Evolutionary conservation across 2,329 filamentous ascomycete species (phyloP).

Genomic region (Fusarium dimerum): DNA sequence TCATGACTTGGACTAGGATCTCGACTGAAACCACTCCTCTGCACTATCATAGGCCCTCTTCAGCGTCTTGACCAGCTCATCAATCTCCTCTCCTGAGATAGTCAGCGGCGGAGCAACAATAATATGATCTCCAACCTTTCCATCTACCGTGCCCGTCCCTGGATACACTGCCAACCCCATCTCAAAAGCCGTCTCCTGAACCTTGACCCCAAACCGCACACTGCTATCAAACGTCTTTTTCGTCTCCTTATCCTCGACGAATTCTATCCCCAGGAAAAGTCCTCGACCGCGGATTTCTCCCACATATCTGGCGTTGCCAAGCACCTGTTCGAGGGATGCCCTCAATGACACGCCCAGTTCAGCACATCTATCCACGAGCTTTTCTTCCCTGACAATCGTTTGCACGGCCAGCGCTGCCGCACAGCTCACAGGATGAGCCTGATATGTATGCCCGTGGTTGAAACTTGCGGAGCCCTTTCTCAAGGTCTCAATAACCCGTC

Average conservation of each 20-base stretch:
- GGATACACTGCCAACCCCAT: slow-evolving; percentile 57
- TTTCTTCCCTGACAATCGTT: slow-evolving; percentile 55
- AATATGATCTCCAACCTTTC: slow-evolving; percentile 67
- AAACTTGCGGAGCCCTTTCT: slow-evolving; percentile 38
- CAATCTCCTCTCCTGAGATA: slow-evolving; percentile 42
- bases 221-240: slow-evolving; percentile 38
- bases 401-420: slow-evolving; percentile 65
- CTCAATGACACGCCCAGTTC: slow-evolving; percentile 53
- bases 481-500: slow-evolving; percentile 49
- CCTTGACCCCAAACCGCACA: slow-evolving; percentile 26
- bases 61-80: slow-evolving; percentile 7
- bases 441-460: slow-evolving; percentile 62
- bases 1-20: neutral
- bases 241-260: slow-evolving; percentile 40
- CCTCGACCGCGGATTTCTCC: slow-evolving; percentile 63
- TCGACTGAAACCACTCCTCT: neutral
- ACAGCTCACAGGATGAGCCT: slow-evolving; percentile 61
- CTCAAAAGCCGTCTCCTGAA: slow-evolving; percentile 33
- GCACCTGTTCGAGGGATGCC: slow-evolving; percentile 40
- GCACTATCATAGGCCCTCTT: slow-evolving; percentile 17
- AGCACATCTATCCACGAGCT: slow-evolving; percentile 59
- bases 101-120: slow-evolving; percentile 71
- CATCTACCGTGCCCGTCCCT: slow-evolving; percentile 60
- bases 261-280: slow-evolving; percentile 50
- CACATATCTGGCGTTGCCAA: slow-evolving; percentile 51